A percentile compares a stretch with the other conserved stretches of the same genome.
These are phyloP conservation scores for Ogataea methylovora DNA, from an alignment of 805 yeast genomes.

Conservation along the genomic window DNA sequence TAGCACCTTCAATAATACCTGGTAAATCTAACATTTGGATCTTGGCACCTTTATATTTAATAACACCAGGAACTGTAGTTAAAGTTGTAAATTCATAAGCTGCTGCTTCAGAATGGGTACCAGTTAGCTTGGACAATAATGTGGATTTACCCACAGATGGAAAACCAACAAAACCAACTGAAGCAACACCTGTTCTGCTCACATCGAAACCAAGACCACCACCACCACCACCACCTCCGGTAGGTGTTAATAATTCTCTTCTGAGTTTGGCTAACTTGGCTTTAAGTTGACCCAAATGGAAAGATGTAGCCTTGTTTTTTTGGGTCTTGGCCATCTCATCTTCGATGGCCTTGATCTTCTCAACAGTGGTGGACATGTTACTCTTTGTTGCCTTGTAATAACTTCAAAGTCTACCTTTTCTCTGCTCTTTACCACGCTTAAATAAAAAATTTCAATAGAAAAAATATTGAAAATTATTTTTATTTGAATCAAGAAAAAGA, in stretches of 20 bases:
- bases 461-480: too few species aligned
- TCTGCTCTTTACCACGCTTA: too few species aligned
- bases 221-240: constrained; percentile 78
- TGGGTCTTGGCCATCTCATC: constrained; percentile 98
- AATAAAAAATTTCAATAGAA: too few species aligned
- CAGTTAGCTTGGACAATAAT: constrained; percentile 78
- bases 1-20: constrained; percentile 87
- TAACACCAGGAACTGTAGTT: constrained; percentile 96
- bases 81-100: constrained; percentile 96
- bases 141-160: constrained; percentile 95
- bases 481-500: too few species aligned
- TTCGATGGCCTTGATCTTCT: constrained; percentile 79
- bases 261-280: constrained; percentile 94
- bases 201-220: constrained; percentile 95
- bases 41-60: constrained; percentile 94
- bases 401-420: too few species aligned
- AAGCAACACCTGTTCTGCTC: constrained; percentile 96
- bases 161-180: constrained; percentile 96
- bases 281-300: constrained; percentile 94
- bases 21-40: constrained; percentile 93
- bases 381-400: too few species aligned
- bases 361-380: constrained; percentile 47
- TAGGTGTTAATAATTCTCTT: constrained; percentile 76
- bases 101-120: constrained; percentile 96
- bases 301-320: constrained; percentile 95